Evolutionary conservation across 768 basidiomycete species (phyloP).

Genomic region (Serpula lacrymans): DNA sequence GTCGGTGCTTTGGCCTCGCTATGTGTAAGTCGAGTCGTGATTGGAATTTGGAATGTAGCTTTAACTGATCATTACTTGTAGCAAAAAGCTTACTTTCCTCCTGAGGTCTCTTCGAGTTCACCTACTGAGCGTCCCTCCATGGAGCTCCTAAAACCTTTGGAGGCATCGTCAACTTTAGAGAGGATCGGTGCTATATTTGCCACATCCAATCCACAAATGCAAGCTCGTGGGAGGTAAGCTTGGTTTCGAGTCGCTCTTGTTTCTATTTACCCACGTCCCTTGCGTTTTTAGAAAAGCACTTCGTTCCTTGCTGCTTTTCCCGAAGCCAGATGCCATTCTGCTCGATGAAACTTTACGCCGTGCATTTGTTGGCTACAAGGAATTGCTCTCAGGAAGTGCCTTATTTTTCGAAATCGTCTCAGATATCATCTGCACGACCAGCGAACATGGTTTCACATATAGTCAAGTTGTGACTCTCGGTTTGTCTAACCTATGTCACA

Average conservation of each 20-base stretch:
- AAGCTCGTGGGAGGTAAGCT: constrained; percentile 64
- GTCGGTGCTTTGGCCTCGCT: constrained; percentile 86
- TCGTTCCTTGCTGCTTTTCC: constrained; percentile 59
- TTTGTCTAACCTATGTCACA: constrained; percentile 81
- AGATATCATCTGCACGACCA: constrained; percentile 57
- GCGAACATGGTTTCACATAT: constrained; percentile 63
- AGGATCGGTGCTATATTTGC: constrained; percentile 68
- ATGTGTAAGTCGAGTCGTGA: constrained; percentile 56
- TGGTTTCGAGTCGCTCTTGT: not conserved
- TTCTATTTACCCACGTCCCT: constrained; percentile 9
- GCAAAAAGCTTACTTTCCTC: constrained; percentile 77
- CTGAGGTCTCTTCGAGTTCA: constrained; percentile 52
- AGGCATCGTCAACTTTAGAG: constrained; percentile 52
- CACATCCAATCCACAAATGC: constrained; percentile 48
- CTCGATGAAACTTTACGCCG: constrained; percentile 64
- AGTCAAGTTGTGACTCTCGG: constrained; percentile 74
- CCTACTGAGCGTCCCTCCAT: constrained; percentile 55
- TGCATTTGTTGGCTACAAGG: constrained; percentile 58
- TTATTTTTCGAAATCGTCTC: constrained; percentile 79
- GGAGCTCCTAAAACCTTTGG: constrained; percentile 54
- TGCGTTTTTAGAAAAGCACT: constrained; percentile 63
- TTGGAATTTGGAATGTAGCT: no score
- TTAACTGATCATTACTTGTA: constrained; percentile 26
- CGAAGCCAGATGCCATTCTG: constrained; percentile 51
- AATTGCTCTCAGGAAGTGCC: constrained; percentile 51